Base-by-base conservation (phyloP, 163 green algal genomes). In the Scenedesmus sp. region DNA sequence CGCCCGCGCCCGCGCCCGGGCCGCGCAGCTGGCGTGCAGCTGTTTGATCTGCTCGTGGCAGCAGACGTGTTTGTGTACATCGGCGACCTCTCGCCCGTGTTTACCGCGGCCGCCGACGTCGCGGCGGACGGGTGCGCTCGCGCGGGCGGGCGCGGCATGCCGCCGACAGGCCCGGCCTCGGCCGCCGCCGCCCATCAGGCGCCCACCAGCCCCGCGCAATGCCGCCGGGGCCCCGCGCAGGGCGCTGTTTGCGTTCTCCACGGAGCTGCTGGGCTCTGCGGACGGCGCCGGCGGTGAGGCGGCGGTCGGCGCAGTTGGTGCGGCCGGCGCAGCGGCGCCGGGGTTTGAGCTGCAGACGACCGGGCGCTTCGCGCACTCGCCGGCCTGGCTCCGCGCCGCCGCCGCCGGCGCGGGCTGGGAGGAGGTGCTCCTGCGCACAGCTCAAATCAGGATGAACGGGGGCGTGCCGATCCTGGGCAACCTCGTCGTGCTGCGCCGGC, bases 11-110 rank as follows among this genome's bases (percentile, higher is more conserved):
- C n/a, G n/a, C n/a, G n/a, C n/a, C n/a, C n/a, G n/a, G n/a, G n/a
- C n/a, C n/a, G n/a, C n/a, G 39, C 39, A 15, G 39, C 39, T 47
- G 7, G 39, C 39, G 6, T 47, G 39, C 39, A 47, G 28, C 47
- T 50, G 2, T 77, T 71, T 71, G 75, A 83, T 54, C 44, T 89
- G 57, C 58, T 92, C 5, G 84, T 92, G 17, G 87, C 87, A 6
- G 87, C 87, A 0, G 87, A 92, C 64, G 87, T 92, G 53, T 88
- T 92, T 71, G 87, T 92, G 31, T 92, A 92, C 80, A 88, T 92
- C 33, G 87, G 87, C 0, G 70, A 92, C 73, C 78, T 92, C 45
- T 42, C 31, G 44, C 83, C 85, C 39, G 81, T 90, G 57, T 54
- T 92, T 63, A 3, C 18, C 6, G 72, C 82, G 1, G 80, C 85